phyloP scores from a whole-genome alignment of 495 filamentous ascomycete genomes.

The Glonium stellatum region DNA sequence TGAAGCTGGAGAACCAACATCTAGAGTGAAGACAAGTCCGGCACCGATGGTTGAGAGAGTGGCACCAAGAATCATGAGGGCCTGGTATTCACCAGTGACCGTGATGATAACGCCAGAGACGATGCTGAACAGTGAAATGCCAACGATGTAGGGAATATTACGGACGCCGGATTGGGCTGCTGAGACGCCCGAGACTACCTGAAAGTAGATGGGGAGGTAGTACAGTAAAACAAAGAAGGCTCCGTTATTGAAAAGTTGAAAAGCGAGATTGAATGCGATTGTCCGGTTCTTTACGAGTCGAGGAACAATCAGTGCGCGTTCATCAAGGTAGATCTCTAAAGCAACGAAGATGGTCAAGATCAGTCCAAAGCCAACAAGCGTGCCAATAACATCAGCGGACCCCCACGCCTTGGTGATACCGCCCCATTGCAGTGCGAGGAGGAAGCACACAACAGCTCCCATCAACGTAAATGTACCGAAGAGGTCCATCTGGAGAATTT shows the following conservation, averaged over 20 bases:
- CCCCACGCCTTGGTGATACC: conserved; percentile 36
- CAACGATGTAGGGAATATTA: not conserved
- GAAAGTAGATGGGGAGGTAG: not conserved
- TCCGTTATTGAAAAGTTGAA: not conserved
- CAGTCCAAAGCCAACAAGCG: conserved; percentile 30
- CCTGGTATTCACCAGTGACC: no score
- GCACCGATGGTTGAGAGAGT: not conserved
- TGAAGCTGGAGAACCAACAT: not conserved
- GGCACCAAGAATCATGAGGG: not conserved
- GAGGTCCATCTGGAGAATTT: not conserved
- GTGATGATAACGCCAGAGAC: not conserved
- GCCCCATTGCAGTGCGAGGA: conserved; percentile 42
- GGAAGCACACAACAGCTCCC: conserved; percentile 16
- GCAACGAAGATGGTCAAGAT: not conserved
- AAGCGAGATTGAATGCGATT: not conserved
- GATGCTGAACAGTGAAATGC: not conserved
- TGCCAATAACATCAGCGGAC: conserved; percentile 31
- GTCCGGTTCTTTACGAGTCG: not conserved
- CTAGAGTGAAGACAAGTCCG: not conserved
- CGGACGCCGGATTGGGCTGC: not conserved
- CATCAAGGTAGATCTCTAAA: not conserved
- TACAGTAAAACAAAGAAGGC: not conserved
- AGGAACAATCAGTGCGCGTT: not conserved
- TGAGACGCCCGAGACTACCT: not conserved
- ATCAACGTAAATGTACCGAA: not conserved